Base-by-base conservation (phyloP, 192 early-diverging fungal species). In the Linnemannia hyalina region DNA sequence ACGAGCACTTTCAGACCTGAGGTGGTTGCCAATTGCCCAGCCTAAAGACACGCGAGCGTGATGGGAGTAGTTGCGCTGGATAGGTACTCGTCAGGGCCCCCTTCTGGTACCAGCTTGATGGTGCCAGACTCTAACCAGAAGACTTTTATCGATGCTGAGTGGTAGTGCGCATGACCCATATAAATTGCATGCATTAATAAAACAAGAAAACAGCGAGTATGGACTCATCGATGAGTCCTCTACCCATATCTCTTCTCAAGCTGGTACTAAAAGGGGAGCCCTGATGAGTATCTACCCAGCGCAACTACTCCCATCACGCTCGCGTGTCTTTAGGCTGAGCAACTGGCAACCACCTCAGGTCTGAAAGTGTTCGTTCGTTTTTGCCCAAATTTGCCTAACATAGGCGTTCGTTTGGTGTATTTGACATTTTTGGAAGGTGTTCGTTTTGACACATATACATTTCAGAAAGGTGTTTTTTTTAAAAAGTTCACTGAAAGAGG, bases 341-440 rank as follows among this genome's bases (percentile, higher is more conserved):
- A 38, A 8, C 35, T 69, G 13, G 26, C 32, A 8, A 23, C 6
- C 29, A 35, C 15, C 10, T 68, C 68, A 69, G 10, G 22, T 38
- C 32, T 69, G 68, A 69, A 69, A 26, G 68, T 35, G 68, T 69
- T 18, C 68, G 68, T n/a, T 69, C 36, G 29, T n/a, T 69, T 69
- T 69, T 38, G 35, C 68, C 68, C 32, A 15, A 16, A 29, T 7
- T 63, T 1, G 16, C 20, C 20, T 63, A 26, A 29, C 6, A 6
- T 26, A 29, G 57, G 20, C 0, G 20, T 63, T 63, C 57, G 57
- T 23, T 63, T 7, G 0, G 42, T 44, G 8, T 10, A 44, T 9
- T 44, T 9, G 42, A 9, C 42, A 44, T 44, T 44, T 44, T 11
- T 44, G 42, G 42, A 44, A 44, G 8, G n/a, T n/a, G n/a, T n/a